Percentiles rank a stretch among this genome's conserved stretches.
These are phyloP conservation scores for Gamarada debralockiae DNA, from an alignment of 495 filamentous ascomycete genomes.

Conservation along the genomic window DNA sequence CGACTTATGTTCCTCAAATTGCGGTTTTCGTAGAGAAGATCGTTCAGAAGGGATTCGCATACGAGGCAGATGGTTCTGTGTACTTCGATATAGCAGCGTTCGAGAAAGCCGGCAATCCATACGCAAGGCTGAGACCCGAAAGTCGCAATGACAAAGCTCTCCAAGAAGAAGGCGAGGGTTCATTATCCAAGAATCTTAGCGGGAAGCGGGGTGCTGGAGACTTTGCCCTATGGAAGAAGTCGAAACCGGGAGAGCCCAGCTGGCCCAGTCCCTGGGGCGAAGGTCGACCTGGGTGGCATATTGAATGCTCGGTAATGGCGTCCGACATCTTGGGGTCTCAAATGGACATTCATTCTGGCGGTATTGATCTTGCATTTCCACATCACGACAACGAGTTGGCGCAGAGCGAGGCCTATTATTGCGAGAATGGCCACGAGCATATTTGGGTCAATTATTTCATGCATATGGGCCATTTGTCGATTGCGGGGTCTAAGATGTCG, in stretches of 20 bases:
- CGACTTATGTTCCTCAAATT: constrained; percentile 84
- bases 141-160: constrained; percentile 78
- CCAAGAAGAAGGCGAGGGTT: constrained; percentile 86
- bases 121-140: constrained; percentile 84
- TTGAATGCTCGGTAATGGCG: constrained; percentile 97
- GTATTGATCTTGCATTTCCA: constrained; percentile 89
- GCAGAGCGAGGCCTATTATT: constrained; percentile 86
- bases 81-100: constrained; percentile 93
- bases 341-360: constrained; percentile 93
- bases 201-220: constrained; percentile 70
- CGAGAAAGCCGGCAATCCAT: constrained; percentile 76
- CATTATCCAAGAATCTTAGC: constrained; percentile 63
- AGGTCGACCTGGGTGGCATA: constrained; percentile 94
- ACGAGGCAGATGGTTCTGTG: constrained; percentile 81
- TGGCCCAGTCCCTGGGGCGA: constrained; percentile 86
- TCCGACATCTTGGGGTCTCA: constrained; percentile 73
- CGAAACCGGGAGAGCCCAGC: constrained; percentile 85
- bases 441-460: constrained; percentile 75
- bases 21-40: constrained; percentile 61
- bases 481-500: constrained; percentile 90
- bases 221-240: constrained; percentile 94
- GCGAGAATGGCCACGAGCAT: constrained; percentile 40
- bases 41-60: constrained; percentile 81
- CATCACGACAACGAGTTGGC: constrained; percentile 97
- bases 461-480: constrained; percentile 92